Percentiles rank a stretch among this genome's conserved stretches.
Conservation (phyloP, 2,329 filamentous ascomycete genomes). For the Talaromyces sp. region DNA sequence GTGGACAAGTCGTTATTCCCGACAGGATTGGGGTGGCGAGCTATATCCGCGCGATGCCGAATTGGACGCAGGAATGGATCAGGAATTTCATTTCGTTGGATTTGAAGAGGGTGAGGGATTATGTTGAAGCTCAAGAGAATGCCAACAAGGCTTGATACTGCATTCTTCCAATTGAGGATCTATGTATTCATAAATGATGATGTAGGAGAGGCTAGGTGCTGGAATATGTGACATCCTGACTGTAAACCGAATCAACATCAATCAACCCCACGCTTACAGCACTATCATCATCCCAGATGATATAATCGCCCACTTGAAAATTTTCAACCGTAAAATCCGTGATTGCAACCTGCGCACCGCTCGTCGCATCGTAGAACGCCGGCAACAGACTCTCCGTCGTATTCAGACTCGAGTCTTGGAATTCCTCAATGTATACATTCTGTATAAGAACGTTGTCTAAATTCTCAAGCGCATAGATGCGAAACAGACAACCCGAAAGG, state of each 20-base stretch:
- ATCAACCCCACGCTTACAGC: not conserved
- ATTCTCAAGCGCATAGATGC: too few species aligned
- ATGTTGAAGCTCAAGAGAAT: not conserved
- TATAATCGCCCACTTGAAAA: not conserved
- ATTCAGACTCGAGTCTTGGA: not conserved
- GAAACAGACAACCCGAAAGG: not conserved
- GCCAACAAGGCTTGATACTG: not conserved
- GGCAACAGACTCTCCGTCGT: not conserved
- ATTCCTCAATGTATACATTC: not conserved
- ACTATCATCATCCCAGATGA: not conserved
- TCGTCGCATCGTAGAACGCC: not conserved
- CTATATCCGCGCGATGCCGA: constrained; percentile 35
- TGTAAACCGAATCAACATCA: not conserved
- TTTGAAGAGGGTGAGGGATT: constrained; percentile 25
- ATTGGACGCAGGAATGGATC: constrained; percentile 46
- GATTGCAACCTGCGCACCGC: not conserved
- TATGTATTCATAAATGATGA: not conserved
- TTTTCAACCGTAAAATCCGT: not conserved
- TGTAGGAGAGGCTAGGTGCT: not conserved
- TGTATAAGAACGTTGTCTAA: too few species aligned
- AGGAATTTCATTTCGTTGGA: constrained; percentile 28
- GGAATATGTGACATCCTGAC: not conserved
- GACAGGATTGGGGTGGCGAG: constrained; percentile 28
- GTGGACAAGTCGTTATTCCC: constrained; percentile 50
- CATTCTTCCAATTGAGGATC: not conserved